These are phyloP conservation scores for Eucalyptus sideroxylon DNA, from an alignment of 345 rosid species.

Conservation along the genomic window DNA sequence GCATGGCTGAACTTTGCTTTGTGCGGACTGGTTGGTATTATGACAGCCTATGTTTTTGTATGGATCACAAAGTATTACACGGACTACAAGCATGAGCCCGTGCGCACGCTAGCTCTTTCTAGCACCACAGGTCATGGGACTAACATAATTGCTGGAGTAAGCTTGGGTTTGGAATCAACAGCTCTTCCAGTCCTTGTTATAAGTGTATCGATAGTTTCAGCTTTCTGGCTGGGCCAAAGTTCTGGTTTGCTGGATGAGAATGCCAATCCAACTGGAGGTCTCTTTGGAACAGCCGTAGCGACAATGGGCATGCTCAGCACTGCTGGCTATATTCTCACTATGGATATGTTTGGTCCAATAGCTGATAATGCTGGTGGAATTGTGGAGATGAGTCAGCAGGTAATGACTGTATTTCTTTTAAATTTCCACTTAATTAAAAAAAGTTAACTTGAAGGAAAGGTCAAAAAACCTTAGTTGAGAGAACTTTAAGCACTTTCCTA, in stretches of 20 bases:
- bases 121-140: conserved; percentile 99
- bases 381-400: conserved; percentile 99
- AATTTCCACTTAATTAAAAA: not conserved
- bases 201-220: conserved; percentile 67
- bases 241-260: conserved; percentile 89
- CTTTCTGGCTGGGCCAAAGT: conserved; percentile 93
- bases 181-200: conserved; percentile 29
- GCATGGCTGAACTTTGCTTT: conserved; percentile 95
- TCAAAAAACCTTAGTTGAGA: not conserved
- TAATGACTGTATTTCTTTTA: conserved; percentile 3
- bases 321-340: conserved; percentile 96
- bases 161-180: conserved; percentile 98
- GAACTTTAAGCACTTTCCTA: not conserved
- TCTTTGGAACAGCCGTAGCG: conserved; percentile 98
- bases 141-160: conserved; percentile 95
- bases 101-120: conserved; percentile 82
- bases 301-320: conserved; percentile 99
- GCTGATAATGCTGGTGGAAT: conserved; percentile 99
- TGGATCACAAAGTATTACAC: conserved; percentile 95
- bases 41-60: conserved; percentile 88
- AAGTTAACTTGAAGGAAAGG: not conserved
- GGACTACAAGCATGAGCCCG: conserved; percentile 98
- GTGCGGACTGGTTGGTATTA: conserved; percentile 95
- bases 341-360: conserved; percentile 99
- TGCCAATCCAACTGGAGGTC: conserved; percentile 84